Percentiles rank a stretch among this genome's conserved stretches.
Conservation (phyloP, 2,329 filamentous ascomycete species). For the Lasiodiplodia sp. region DNA sequence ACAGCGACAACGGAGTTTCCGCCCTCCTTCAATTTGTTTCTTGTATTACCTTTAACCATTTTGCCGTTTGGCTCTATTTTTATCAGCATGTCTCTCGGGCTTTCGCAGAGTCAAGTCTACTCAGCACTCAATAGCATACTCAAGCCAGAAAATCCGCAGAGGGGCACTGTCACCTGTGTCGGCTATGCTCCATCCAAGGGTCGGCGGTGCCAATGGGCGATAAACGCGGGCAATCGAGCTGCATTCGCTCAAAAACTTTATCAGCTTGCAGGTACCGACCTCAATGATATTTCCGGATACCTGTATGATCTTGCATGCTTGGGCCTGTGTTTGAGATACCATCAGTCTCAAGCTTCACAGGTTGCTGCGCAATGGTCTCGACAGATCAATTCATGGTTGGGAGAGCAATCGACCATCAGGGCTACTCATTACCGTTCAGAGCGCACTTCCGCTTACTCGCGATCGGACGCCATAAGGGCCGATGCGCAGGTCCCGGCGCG, state of each 20-base stretch:
- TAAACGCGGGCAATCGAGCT: neutral
- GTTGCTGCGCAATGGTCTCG: slow-evolving; percentile 4
- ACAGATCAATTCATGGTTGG: neutral
- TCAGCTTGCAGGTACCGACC: neutral
- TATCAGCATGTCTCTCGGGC: neutral
- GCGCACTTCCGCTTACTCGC: neutral
- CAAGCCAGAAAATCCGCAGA: neutral
- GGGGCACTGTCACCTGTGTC: slow-evolving; percentile 1
- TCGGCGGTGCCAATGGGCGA: neutral
- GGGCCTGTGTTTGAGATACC: neutral
- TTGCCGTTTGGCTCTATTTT: neutral
- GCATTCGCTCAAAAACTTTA: neutral
- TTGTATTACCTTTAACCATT: neutral
- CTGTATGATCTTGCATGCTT: neutral
- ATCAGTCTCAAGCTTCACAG: neutral
- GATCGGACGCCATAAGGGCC: neutral
- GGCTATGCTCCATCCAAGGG: neutral
- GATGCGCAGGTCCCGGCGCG: neutral
- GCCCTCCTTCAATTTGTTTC: neutral
- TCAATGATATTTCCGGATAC: neutral
- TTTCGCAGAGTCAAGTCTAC: neutral
- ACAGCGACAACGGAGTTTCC: neutral
- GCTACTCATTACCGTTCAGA: neutral
- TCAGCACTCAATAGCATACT: neutral
- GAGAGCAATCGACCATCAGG: neutral